A percentile compares a stretch with the other conserved stretches of the same genome.
These are phyloP conservation scores for Mucor mucedo DNA, from an alignment of 371 early-diverging fungal genomes.

Conservation along the genomic window DNA sequence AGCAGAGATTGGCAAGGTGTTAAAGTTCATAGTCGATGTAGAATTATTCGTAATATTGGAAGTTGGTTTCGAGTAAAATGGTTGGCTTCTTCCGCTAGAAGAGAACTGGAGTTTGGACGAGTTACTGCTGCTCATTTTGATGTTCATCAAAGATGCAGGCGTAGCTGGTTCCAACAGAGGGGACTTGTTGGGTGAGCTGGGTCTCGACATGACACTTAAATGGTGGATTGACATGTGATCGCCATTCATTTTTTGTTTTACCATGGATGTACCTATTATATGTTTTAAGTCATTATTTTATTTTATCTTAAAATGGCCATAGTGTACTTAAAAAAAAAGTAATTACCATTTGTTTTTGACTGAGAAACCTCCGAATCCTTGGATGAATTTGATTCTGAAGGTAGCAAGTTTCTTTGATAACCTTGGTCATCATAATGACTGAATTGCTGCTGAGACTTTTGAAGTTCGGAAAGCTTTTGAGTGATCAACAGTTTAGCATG, in stretches of 20 bases:
- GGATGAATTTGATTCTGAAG: neutral
- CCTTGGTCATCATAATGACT: neutral
- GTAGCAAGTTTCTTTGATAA: neutral
- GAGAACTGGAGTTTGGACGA: constrained; percentile 19
- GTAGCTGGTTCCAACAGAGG: constrained; percentile 61
- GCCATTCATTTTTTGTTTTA: neutral
- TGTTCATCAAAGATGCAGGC: constrained; percentile 67
- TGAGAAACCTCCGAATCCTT: neutral
- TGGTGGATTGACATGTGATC: constrained; percentile 4
- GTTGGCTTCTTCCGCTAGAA: constrained; percentile 13
- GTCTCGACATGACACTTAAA: constrained; percentile 3
- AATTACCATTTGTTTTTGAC: constrained; percentile 2
- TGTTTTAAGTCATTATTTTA: too few species aligned
- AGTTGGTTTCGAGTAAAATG: constrained; percentile 3
- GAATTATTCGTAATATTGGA: neutral
- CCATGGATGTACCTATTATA: neutral
- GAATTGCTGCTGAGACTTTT: constrained; percentile 27
- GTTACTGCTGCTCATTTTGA: constrained; percentile 21
- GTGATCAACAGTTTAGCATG: constrained; percentile 43
- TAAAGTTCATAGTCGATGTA: neutral
- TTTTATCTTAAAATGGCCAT: too few species aligned
- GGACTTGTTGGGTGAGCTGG: constrained; percentile 14
- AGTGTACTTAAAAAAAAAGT: neutral
- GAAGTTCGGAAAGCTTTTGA: constrained; percentile 42
- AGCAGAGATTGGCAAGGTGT: too few species aligned